Percentiles rank a stretch among this genome's conserved stretches.
phyloP scores from a whole-genome alignment of 2,329 filamentous ascomycete genomes.

The Fusarium sp. region DNA sequence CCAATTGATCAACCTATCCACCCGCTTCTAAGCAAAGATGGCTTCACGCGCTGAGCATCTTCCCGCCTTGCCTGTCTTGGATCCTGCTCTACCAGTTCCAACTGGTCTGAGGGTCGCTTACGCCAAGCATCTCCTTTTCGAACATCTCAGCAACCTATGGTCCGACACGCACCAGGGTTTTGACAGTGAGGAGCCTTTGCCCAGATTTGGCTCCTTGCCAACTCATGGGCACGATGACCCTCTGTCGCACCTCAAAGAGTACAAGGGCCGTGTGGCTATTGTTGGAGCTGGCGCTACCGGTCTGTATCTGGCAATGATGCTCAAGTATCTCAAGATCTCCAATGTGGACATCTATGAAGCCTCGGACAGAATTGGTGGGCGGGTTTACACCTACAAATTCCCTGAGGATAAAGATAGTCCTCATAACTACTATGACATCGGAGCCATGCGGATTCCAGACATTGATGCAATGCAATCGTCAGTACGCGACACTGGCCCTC shows the following conservation, averaged over 20 bases:
- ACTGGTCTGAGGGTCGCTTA: conserved; percentile 1
- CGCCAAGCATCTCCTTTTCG: not conserved
- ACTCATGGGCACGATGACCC: not conserved
- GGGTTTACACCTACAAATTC: conserved; percentile 11
- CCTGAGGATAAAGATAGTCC: not conserved
- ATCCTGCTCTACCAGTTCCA: not conserved
- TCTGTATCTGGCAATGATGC: conserved; percentile 30
- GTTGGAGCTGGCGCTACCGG: conserved; percentile 22
- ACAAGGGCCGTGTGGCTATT: conserved; percentile 21
- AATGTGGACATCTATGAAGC: conserved; percentile 32
- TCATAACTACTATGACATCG: conserved; percentile 32
- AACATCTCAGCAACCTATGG: not conserved
- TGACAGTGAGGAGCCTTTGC: not conserved
- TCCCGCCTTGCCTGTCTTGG: not conserved
- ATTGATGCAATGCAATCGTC: conserved; percentile 26
- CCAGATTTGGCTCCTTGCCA: not conserved
- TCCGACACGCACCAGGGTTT: not conserved
- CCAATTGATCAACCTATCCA: fast-evolving
- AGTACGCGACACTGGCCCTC: fast-evolving
- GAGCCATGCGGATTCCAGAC: conserved; percentile 28
- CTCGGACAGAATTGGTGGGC: conserved; percentile 11
- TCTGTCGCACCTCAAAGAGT: not conserved
- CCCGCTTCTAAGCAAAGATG: not conserved
- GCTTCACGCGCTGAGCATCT: conserved; percentile 6
- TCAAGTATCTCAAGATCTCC: conserved; percentile 15